Base-by-base conservation (phyloP, 352 stramenopile genomes). In the Phytophthora crassamura region DNA sequence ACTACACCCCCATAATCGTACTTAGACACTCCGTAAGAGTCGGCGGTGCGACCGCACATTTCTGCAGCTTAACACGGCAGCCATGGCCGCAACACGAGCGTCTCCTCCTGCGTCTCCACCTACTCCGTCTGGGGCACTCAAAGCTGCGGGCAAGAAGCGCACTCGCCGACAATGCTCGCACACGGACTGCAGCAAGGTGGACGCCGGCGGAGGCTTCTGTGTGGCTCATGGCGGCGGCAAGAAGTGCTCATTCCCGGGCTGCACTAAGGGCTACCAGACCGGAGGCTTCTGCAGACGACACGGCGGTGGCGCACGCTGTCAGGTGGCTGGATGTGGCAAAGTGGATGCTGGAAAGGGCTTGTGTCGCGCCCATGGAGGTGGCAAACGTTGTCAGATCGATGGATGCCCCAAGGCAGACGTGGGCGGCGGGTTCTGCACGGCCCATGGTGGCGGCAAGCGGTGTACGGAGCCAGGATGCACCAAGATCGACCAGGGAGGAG, bases 401-500 rank as follows among this genome's bases (percentile, higher is more conserved):
- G 67, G 45, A 0, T 95, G 86, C 65, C 54, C 75, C 7, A 93
- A 93, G 62, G 84, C 86, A 3, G 86, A 95, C 51, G 86, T 96
- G 30, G 88, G 87, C 25, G 87, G 88, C 25, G 88, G 88, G 1
- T 90, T 89, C 35, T 96, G 88, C 63, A 95, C 89, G 4, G 65
- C 78, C 5, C 88, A 95, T 48, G 88, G 88, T 28, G 88, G 88
- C 18, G 88, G 88, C 8, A 86, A 72, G 59, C 82, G 86, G 12
- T 96, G 89, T 62, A 70, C 67, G 0, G 78, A 88, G 47, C 62
- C 69, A 52, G 84, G 83, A 20, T 96, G 89, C 57, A 75, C 71
- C 20, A 96, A 95, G 52, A 91, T 91, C 35, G 82, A 88, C 55
- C 88, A 96, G 67, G 88, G 86, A 25, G 88, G 88, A 55, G 88